Conservation (phyloP, 2,329 filamentous ascomycete species). For the Davidsoniella australis region DNA sequence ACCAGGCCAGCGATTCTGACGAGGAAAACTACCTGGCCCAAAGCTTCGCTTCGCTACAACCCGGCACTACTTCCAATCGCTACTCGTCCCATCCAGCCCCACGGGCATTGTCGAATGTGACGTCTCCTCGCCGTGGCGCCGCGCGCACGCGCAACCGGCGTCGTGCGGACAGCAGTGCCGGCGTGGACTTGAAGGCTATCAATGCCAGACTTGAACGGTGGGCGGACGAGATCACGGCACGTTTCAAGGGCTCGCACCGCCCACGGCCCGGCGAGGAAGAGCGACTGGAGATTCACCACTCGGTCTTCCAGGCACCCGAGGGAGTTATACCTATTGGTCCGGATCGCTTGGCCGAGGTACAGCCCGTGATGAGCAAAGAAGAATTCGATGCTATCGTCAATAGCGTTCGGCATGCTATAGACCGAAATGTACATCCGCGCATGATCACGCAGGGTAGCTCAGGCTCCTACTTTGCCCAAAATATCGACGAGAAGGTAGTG, state of each 20-base stretch:
- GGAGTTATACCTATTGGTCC: constrained; percentile 65
- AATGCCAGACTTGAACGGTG: constrained; percentile 88
- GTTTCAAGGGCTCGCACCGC: constrained; percentile 67
- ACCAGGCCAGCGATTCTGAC: constrained; percentile 54
- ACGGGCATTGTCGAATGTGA: constrained; percentile 35
- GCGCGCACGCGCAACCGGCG: background rate
- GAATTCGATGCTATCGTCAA: constrained; percentile 83
- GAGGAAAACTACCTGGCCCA: constrained; percentile 40
- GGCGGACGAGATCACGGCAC: constrained; percentile 94
- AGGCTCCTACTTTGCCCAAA: constrained; percentile 92
- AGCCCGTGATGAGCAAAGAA: constrained; percentile 52
- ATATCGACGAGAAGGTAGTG: constrained; percentile 80
- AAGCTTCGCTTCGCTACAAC: constrained; percentile 38
- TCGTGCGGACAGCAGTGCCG: constrained; percentile 53
- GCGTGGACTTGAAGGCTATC: constrained; percentile 95
- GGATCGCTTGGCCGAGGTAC: constrained; percentile 49
- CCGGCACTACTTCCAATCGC: constrained; percentile 36
- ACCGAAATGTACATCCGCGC: constrained; percentile 78
- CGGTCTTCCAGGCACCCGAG: constrained; percentile 86
- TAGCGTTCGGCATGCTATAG: constrained; percentile 77
- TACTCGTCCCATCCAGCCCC: constrained; percentile 38
- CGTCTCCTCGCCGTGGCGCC: constrained; percentile 23
- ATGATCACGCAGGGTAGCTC: constrained; percentile 97
- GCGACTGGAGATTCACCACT: constrained; percentile 87
- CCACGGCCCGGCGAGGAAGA: constrained; percentile 44